Evolutionary conservation across 2,329 filamentous ascomycete species (phyloP), one percentile per base, ranked within the genome.

Genomic region (Fusarium sp.): DNA sequence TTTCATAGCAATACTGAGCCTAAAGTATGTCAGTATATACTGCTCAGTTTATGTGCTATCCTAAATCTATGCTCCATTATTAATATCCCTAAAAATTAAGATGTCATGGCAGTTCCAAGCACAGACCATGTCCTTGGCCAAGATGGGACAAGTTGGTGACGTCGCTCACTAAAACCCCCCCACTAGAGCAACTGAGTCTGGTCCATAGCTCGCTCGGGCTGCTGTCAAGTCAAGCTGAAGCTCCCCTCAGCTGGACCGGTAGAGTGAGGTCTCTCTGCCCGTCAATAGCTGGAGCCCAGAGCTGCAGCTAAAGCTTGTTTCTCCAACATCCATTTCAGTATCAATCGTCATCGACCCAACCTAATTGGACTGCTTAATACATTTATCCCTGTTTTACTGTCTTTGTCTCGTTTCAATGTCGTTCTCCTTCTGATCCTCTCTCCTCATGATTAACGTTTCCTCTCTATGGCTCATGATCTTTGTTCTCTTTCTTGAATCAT

Each of bases 251-350:
- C 50, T 63, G 16, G 34, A n/a, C 13, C 37, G 28, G 48, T 49
- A 31, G 7, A 9, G 2, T 9, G n/a, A n/a, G 34, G 34, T 11
- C 34, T 37, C 21, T 23, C 21, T 23, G 23, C 23, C 23, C 23
- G 34, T 37, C 34, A n/a, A 37, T 37, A 37, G 34, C 34, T 18
- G 18, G 34, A 37, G 34, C 34, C 18, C 34, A 45, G 43, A 70
- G 55, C 67, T 42, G 50, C 34, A 59, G 31, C 52, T 54, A 55
- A 73, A 72, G 71, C 71, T 72, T 73, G 71, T 71, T 74, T 74
- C 69, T 72, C 58, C 50, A 70, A 62, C 57, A n/a, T 28, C 43
- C 43, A 50, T 52, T 51, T 58, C 53, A 41, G 34, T 37, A 34
- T 31, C 46, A 50, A 59, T 67, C 62, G 72, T 74, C 72, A 71